A percentile compares a stretch with the other conserved stretches of the same genome.
These are phyloP conservation scores for Dryadomyces quercus-mongolicae DNA, from an alignment of 2,329 filamentous ascomycete genomes.

Conservation along the genomic window DNA sequence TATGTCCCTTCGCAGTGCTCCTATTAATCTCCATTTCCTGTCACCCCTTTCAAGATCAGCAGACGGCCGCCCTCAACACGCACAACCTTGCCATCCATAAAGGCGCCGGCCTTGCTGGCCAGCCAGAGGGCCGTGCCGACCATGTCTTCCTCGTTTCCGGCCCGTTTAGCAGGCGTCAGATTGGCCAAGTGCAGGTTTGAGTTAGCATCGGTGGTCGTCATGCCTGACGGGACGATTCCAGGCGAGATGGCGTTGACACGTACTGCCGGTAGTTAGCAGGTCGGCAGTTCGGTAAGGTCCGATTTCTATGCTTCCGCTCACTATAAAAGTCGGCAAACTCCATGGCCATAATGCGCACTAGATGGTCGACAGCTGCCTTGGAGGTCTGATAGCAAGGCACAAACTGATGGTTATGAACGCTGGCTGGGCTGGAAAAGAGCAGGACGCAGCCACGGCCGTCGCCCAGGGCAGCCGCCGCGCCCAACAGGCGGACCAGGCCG, in stretches of 20 bases:
- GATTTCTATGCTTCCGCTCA: background rate
- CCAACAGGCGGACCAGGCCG: conserved; percentile 10
- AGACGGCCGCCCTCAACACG: conserved; percentile 3
- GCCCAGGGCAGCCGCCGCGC: conserved; percentile 10
- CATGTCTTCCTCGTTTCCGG: conserved; percentile 4
- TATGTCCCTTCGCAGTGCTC: background rate
- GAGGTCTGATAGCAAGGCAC: conserved; percentile 5
- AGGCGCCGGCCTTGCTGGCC: conserved; percentile 3
- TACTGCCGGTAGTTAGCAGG: background rate
- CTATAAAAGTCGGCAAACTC: conserved; percentile 4
- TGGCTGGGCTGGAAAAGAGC: conserved; percentile 13
- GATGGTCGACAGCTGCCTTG: conserved; percentile 8
- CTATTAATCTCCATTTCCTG: background rate
- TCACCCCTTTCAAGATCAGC: conserved; percentile 1
- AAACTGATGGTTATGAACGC: conserved; percentile 11
- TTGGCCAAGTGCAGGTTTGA: conserved; percentile 4
- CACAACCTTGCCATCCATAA: conserved; percentile 6
- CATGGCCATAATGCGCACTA: conserved; percentile 6
- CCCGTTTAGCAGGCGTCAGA: conserved; percentile 1
- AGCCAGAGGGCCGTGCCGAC: conserved; percentile 5
- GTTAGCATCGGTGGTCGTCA: conserved; percentile 2
- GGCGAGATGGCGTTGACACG: conserved; percentile 6
- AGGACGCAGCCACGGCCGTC: conserved; percentile 13
- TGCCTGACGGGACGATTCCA: conserved; percentile 4
- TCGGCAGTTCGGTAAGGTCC: background rate